Evolutionary conservation across 2,329 filamentous ascomycete species (phyloP).

Genomic region (Colletotrichum musicola): DNA sequence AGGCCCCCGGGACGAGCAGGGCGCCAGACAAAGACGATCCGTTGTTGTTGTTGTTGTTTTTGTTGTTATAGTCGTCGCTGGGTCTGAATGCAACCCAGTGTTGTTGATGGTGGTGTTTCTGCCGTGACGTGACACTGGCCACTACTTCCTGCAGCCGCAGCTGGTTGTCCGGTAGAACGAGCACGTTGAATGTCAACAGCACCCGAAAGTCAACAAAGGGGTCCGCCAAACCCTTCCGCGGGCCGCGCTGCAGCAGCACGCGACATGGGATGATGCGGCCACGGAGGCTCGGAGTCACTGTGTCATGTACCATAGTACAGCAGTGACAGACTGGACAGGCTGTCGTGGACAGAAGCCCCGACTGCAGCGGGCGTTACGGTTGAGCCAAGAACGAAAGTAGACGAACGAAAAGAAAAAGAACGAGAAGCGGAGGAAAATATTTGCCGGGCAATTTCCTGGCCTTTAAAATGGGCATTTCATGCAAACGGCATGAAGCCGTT

Average conservation of each 20-base stretch:
- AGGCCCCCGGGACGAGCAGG: neutral
- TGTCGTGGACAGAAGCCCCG: neutral
- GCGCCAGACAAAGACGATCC: constrained; percentile 1
- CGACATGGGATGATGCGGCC: constrained; percentile 36
- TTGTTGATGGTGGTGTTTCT: constrained; percentile 12
- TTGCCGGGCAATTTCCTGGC: constrained; percentile 11
- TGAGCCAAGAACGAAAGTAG: neutral
- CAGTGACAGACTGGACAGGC: constrained; percentile 19
- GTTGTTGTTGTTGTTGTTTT: constrained; percentile 13
- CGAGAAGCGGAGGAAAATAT: neutral
- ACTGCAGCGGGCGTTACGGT: neutral
- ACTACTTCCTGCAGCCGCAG: constrained; percentile 6
- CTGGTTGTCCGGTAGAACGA: constrained; percentile 32
- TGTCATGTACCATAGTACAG: neutral
- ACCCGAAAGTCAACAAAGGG: constrained; percentile 33
- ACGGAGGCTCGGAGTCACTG: neutral
- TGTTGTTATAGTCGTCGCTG: neutral
- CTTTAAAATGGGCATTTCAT: constrained; percentile 27
- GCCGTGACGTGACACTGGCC: constrained; percentile 7
- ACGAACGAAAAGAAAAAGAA: neutral
- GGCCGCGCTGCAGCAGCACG: constrained; percentile 15
- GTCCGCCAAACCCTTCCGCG: neutral
- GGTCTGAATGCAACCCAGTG: neutral
- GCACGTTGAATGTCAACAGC: constrained; percentile 29
- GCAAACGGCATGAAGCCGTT: constrained; percentile 32